Conservation (phyloP, 2,329 filamentous ascomycete species). For the Colletotrichum zoysiae region DNA sequence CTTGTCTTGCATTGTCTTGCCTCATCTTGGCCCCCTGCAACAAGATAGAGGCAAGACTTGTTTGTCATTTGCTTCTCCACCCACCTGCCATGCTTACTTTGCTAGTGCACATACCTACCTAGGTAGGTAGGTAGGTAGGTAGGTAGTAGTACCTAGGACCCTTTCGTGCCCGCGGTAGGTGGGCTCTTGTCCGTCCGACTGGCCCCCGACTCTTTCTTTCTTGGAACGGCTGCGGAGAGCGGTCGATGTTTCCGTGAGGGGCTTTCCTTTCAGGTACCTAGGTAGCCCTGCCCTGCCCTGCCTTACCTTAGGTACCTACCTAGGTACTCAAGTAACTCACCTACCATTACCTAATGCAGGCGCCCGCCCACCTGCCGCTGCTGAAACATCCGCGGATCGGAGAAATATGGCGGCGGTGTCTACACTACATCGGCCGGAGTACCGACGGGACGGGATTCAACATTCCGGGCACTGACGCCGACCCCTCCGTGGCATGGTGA, state of each 20-base stretch:
- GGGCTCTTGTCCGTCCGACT: neutral
- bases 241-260: conserved; percentile 18
- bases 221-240: neutral
- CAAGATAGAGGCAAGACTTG: neutral
- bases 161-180: neutral
- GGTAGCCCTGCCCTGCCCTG: neutral
- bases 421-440: neutral
- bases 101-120: too few species aligned
- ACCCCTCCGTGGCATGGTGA: conserved; percentile 17
- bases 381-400: conserved; percentile 10
- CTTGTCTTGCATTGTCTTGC: neutral
- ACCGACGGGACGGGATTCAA: conserved; percentile 1
- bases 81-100: neutral
- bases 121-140: too few species aligned
- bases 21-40: neutral
- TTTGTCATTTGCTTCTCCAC: conserved; percentile 8
- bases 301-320: too few species aligned
- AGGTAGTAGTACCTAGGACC: neutral
- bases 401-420: conserved; percentile 2
- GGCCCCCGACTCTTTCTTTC: neutral
- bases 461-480: conserved; percentile 6
- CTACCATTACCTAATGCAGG: too few species aligned
- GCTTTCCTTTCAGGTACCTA: neutral
- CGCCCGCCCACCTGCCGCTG: neutral
- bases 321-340: too few species aligned